Evolutionary conservation across 805 yeast genomes (phyloP), one percentile per base, ranked within the genome.

Genomic region (Candida quercuum): DNA sequence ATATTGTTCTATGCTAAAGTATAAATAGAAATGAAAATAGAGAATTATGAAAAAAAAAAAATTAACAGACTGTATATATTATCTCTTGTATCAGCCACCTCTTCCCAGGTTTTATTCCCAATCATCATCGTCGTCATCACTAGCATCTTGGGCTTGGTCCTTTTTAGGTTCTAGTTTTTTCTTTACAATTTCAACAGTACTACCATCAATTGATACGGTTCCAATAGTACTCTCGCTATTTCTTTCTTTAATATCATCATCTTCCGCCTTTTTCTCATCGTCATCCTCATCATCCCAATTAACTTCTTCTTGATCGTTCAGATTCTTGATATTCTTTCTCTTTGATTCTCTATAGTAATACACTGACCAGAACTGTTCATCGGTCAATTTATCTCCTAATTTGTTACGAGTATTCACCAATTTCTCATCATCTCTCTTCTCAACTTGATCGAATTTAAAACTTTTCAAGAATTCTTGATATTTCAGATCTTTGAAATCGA

Each of bases 1-100:
- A 87, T 93, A 31, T 63, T 88, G 42, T 87, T 88, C 58, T 87
- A 84, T 54, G 74, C 71, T 42, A 67, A 87, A 39, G 21, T 21
- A n/a, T n/a, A n/a, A n/a, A n/a, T n/a, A n/a, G n/a, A n/a, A n/a
- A 13, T 19, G 22, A 3, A n/a, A 23, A 13, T 34, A 27, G 30
- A 14, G 23, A 19, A 25, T 23, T 15, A n/a, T 7, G 17, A 15
- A 8, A 10, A 35, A 28, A 22, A 29, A 29, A 29, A 29, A 29
- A 24, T 22, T 18, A 14, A 6, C 16, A 27, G 16, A 20, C 19
- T 16, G 18, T 24, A 20, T 28, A n/a, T n/a, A n/a, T n/a, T n/a
- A n/a, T n/a, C n/a, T n/a, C n/a, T n/a, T n/a, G n/a, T n/a, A n/a
- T n/a, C n/a, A n/a, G n/a, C n/a, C n/a, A n/a, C n/a, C n/a, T n/a